Evolutionary conservation across 139 green algal species (phyloP).

Genomic region (Mesotaenium endlicherianum): DNA sequence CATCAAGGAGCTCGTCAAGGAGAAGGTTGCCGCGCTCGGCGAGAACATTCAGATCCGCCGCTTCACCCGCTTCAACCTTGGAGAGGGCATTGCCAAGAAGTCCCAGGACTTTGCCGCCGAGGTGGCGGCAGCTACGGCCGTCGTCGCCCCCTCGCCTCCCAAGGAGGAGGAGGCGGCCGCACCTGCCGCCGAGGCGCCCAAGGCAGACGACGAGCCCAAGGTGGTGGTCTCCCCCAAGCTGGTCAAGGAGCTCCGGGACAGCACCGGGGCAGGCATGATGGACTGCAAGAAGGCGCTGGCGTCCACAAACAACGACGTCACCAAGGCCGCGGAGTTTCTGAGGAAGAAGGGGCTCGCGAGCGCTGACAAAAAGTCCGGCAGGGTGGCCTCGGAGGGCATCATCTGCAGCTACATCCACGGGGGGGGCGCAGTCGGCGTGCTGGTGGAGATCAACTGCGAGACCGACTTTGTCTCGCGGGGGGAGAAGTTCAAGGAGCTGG

Average conservation of each 20-base stretch:
- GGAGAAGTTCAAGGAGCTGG: constrained; percentile 89
- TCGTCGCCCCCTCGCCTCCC: neutral
- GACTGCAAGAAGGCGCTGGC: constrained; percentile 99
- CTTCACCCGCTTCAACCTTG: constrained; percentile 86
- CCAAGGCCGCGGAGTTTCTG: constrained; percentile 82
- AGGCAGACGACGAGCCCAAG: constrained; percentile 13
- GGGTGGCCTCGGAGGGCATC: constrained; percentile 81
- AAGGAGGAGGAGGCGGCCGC: neutral
- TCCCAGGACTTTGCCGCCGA: constrained; percentile 86
- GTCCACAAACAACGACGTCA: constrained; percentile 74
- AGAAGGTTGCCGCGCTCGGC: constrained; percentile 78
- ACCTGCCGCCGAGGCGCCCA: constrained; percentile 10
- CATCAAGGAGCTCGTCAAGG: constrained; percentile 89
- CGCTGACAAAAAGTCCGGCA: constrained; percentile 94
- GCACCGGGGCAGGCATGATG: constrained; percentile 96
- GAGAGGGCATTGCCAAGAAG: constrained; percentile 97
- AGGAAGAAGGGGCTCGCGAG: constrained; percentile 90
- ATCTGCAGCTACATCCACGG: constrained; percentile 90
- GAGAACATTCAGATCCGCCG: constrained; percentile 72
- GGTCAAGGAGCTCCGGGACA: constrained; percentile 85
- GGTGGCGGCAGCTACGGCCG: constrained; percentile 69
- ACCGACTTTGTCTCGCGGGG: constrained; percentile 95
- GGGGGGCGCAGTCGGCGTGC: constrained; percentile 63
- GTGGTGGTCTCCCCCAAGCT: constrained; percentile 67
- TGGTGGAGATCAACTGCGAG: constrained; percentile 88